Evolutionary conservation across 192 early-diverging fungal genomes (phyloP).

Genomic region (Backusella westeae): DNA sequence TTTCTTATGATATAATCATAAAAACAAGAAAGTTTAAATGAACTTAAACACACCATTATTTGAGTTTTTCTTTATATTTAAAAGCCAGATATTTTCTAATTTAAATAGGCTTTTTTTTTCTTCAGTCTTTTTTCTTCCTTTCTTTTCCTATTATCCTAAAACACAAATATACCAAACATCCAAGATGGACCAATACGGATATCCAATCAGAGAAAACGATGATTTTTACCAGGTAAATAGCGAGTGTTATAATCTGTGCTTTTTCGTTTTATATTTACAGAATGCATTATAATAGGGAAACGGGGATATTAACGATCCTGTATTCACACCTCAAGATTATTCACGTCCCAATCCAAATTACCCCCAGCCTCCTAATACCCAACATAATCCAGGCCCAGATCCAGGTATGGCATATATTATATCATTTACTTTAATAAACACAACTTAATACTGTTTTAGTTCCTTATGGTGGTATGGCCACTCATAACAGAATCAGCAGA

Average conservation of each 20-base stretch:
- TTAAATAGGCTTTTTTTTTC: neutral
- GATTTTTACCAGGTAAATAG: neutral
- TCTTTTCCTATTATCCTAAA: neutral
- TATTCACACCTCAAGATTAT: neutral
- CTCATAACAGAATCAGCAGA: neutral
- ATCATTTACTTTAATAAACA: no score
- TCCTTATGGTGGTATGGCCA: constrained; percentile 4
- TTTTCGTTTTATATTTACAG: neutral
- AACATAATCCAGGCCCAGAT: constrained; percentile 20
- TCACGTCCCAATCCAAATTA: constrained; percentile 11
- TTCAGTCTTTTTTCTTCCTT: neutral
- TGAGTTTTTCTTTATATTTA: neutral
- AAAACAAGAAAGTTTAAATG: neutral
- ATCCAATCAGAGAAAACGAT: neutral
- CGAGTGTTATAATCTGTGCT: neutral
- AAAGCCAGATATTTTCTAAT: neutral
- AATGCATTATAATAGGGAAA: neutral
- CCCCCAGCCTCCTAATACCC: constrained; percentile 22
- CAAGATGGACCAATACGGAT: neutral
- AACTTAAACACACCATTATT: neutral
- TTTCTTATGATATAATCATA: neutral
- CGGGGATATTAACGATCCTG: constrained; percentile 4
- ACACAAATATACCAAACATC: neutral
- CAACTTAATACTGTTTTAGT: neutral
- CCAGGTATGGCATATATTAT: neutral